A percentile compares a stretch with the other conserved stretches of the same genome.
Conservation (phyloP, 352 stramenopile species). For the Thalassiosira sp. region DNA sequence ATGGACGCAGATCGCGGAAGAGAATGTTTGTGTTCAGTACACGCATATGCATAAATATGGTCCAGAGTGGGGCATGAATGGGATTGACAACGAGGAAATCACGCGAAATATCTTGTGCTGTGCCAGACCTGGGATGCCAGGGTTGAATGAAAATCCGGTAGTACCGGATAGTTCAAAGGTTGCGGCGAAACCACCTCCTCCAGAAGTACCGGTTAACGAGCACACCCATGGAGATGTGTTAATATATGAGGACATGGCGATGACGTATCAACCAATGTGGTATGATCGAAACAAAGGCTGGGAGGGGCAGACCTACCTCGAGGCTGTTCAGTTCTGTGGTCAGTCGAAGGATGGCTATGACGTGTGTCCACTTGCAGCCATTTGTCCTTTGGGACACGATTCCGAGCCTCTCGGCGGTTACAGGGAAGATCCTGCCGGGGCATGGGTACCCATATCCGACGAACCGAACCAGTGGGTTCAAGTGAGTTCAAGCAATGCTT, state of each 20-base stretch:
- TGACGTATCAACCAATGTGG: background rate
- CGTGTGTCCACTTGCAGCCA: slow-evolving; percentile 22
- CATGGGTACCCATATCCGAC: slow-evolving; percentile 24
- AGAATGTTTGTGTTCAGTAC: background rate
- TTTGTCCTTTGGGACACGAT: slow-evolving; percentile 19
- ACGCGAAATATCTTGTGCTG: slow-evolving; percentile 34
- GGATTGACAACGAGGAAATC: slow-evolving; percentile 33
- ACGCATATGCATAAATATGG: background rate
- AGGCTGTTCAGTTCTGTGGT: slow-evolving; percentile 22
- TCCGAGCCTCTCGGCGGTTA: background rate
- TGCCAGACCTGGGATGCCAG: background rate
- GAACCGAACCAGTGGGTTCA: slow-evolving; percentile 38
- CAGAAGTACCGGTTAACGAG: background rate
- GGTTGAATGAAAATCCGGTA: background rate
- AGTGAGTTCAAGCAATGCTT: slow-evolving; percentile 6
- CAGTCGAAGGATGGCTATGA: background rate
- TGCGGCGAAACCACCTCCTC: background rate
- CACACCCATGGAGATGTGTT: background rate
- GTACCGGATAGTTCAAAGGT: background rate
- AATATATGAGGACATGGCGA: background rate
- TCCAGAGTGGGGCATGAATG: slow-evolving; percentile 25
- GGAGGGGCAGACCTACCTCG: slow-evolving; percentile 4
- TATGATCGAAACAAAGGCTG: slow-evolving; percentile 8
- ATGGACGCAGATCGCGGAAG: background rate
- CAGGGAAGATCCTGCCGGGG: background rate